Evolutionary conservation across 306 rosid species (phyloP).

Genomic region (Cicer chorassanicum): DNA sequence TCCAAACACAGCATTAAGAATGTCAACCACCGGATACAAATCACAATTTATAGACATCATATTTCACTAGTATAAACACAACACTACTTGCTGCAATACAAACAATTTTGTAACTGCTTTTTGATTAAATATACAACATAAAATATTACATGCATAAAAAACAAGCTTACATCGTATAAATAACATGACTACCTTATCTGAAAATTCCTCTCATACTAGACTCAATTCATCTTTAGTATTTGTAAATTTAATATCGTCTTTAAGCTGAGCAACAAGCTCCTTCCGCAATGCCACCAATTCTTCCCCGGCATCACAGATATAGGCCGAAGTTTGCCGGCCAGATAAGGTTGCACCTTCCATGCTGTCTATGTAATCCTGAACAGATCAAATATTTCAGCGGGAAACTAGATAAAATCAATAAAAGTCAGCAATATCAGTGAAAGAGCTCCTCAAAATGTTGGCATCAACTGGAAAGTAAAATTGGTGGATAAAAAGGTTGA

Average conservation of each 20-base stretch:
- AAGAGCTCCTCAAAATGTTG: background rate
- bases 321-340: slow-evolving; percentile 90
- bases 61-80: slow-evolving; percentile 17
- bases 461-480: background rate
- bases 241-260: slow-evolving; percentile 45
- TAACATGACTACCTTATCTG: slow-evolving; percentile 8
- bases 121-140: slow-evolving; percentile 37
- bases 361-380: slow-evolving; percentile 98
- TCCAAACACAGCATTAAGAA: background rate
- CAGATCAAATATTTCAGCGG: slow-evolving; percentile 32
- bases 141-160: slow-evolving; percentile 30
- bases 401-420: slow-evolving; percentile 10
- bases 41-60: slow-evolving; percentile 9
- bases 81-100: slow-evolving; percentile 7
- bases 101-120: slow-evolving; percentile 8
- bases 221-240: slow-evolving; percentile 74
- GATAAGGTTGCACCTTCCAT: slow-evolving; percentile 99
- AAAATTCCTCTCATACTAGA: slow-evolving; percentile 59
- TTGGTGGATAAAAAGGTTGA: background rate
- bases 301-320: slow-evolving; percentile 85
- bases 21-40: background rate
- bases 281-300: slow-evolving; percentile 72
- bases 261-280: slow-evolving; percentile 57
- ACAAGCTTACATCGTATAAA: background rate
- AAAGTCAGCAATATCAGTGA: slow-evolving; percentile 27